A percentile compares a stretch with the other conserved stretches of the same genome.
Evolutionary conservation across 306 rosid species (phyloP).

Genomic region (Argentina anserina): DNA sequence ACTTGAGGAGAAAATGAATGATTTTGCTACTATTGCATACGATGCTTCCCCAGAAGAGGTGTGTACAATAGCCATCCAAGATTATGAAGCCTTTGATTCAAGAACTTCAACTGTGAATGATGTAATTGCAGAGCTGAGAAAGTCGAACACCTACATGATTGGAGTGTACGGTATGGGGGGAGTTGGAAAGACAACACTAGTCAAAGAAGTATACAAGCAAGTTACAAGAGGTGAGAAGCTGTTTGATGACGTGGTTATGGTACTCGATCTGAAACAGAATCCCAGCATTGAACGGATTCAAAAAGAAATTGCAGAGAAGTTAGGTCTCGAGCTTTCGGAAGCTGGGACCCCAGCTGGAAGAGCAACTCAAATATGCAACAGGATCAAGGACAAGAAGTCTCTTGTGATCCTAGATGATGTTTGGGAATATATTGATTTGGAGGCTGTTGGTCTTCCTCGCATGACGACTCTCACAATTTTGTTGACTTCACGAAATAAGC

Average conservation of each 20-base stretch:
- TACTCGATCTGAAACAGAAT: not conserved
- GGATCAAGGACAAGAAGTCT: too few relatives aligned
- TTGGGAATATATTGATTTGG: too few relatives aligned
- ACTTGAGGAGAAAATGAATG: not conserved
- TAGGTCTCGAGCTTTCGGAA: conserved; percentile 11
- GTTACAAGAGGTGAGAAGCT: not conserved
- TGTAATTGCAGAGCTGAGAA: not conserved
- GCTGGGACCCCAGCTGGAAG: not conserved
- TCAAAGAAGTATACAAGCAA: not conserved
- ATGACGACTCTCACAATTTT: too few relatives aligned
- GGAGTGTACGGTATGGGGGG: conserved; percentile 10
- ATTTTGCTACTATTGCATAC: not conserved
- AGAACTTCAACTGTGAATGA: not conserved
- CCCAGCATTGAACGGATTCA: not conserved
- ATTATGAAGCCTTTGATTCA: not conserved
- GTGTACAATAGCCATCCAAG: too few relatives aligned
- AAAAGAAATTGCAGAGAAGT: not conserved
- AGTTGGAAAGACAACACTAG: conserved; percentile 14
- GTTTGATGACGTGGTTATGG: not conserved
- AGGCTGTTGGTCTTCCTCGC: too few relatives aligned
- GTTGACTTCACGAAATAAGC: too few relatives aligned
- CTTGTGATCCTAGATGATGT: too few relatives aligned
- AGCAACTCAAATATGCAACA: not conserved
- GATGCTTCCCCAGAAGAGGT: not conserved
- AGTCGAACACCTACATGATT: not conserved